Base-by-base conservation (phyloP, 163 green algal genomes). In the Picocystis sp. region DNA sequence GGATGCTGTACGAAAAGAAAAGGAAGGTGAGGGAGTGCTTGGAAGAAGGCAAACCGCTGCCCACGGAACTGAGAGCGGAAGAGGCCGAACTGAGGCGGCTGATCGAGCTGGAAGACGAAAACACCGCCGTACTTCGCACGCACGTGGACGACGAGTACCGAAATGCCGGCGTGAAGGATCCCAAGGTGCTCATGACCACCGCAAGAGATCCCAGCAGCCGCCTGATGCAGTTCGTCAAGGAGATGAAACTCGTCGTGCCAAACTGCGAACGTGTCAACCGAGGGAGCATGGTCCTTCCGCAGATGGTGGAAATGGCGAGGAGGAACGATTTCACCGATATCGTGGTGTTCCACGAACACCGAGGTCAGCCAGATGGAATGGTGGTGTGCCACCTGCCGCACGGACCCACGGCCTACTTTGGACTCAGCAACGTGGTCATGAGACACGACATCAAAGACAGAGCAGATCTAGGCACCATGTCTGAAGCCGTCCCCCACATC, bases 111-210 rank as follows among this genome's bases (percentile, higher is more conserved):
- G 91, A 99, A 56, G 91, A 99, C 61, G 87, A 95, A 59, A 92
- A 93, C 73, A 97, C 90, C 45, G 54, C 60, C 65, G 62, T 57
- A 35, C 77, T 66, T 11, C 65, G 76, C n/a, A 83, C 71, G 1
- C 85, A 94, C 58, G 74, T 93, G 0, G 91, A 99, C 60, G 89
- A 99, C 55, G 91, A 99, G 73, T 99, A 99, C 47, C 82, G 77
- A 1, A 75, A 81, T 25, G 82, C 86, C 22, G 84, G 77, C 8
- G 77, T 88, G 64, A 33, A 57, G 8, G 83, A 97, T 62, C 91
- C 91, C 15, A 92, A 92, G 68, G 61, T 90, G 10, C 71, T 98
- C 10, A 58, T 98, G 50, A 99, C 90, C 22, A 99, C 90, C n/a
- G 87, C 70, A 8, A 59, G 90, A 1, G 82, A 97, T 63, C 87